These are phyloP conservation scores for Aureoboletus auriporus DNA, from an alignment of 768 basidiomycete genomes.

Conservation along the genomic window DNA sequence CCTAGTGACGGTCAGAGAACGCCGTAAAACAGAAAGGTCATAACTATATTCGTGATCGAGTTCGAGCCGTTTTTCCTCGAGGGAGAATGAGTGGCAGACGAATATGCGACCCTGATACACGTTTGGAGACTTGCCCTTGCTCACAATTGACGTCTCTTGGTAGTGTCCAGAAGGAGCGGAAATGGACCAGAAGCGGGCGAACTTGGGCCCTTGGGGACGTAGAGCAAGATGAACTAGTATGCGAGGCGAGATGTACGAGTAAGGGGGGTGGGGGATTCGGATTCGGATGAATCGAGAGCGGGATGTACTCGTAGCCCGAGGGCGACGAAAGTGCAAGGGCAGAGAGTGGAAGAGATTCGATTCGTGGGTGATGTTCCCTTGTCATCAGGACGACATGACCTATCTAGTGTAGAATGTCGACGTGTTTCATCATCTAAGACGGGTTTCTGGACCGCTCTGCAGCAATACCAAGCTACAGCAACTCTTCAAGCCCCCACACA, in stretches of 20 bases:
- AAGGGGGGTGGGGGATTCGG: constrained; percentile 12
- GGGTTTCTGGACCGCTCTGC: constrained; percentile 66
- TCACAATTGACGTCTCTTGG: not conserved
- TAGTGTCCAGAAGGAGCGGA: constrained; percentile 62
- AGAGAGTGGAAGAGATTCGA: constrained; percentile 6
- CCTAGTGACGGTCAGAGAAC: too few species aligned
- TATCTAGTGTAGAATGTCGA: not conserved
- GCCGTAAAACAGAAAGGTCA: too few species aligned
- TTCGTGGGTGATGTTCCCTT: constrained; percentile 16
- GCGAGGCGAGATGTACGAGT: constrained; percentile 10
- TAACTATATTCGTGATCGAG: constrained; percentile 67
- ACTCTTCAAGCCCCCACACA: constrained; percentile 87
- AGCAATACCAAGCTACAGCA: constrained; percentile 76
- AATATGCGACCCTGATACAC: constrained; percentile 70
- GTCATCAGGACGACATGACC: not conserved
- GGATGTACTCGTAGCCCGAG: not conserved
- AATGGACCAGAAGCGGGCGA: constrained; percentile 21
- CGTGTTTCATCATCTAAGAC: constrained; percentile 46
- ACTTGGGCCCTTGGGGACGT: not conserved
- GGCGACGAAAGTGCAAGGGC: constrained; percentile 16
- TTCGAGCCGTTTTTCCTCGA: constrained; percentile 75
- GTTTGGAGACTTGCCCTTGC: not conserved
- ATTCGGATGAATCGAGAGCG: not conserved
- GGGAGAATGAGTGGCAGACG: constrained; percentile 73
- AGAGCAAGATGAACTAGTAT: constrained; percentile 1